These are phyloP conservation scores for Capsicum chinense DNA, from an alignment of 257 asterid genomes.

Conservation along the genomic window DNA sequence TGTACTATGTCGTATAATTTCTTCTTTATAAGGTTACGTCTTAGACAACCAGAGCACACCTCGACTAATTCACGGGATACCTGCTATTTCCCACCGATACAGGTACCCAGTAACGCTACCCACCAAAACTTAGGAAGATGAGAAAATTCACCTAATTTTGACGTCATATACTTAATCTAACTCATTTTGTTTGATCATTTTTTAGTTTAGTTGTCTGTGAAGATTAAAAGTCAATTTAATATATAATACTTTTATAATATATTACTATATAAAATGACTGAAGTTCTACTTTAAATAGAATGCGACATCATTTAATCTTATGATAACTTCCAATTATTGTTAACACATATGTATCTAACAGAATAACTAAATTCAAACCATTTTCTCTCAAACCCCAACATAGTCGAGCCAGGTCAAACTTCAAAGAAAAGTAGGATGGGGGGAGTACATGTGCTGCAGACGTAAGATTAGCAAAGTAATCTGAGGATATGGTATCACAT, in stretches of 20 bases:
- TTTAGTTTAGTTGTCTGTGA: constrained; percentile 4
- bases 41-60: background rate
- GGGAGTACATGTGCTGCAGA: constrained; percentile 12
- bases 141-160: background rate
- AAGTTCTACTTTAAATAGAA: constrained; percentile 5
- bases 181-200: background rate
- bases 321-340: background rate
- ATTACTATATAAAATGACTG: background rate
- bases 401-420: constrained; percentile 13
- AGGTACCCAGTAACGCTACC: background rate
- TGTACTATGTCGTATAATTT: background rate
- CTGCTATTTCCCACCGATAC: background rate
- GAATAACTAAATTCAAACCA: constrained; percentile 1
- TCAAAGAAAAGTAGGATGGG: background rate
- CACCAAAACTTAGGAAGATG: background rate
- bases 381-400: constrained; percentile 9
- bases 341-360: constrained; percentile 5
- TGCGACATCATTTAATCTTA: background rate
- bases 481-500: background rate
- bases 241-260: background rate
- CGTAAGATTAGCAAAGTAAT: constrained; percentile 1
- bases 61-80: background rate
- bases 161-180: background rate
- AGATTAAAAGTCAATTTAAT: background rate
- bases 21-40: background rate